phyloP scores from a whole-genome alignment of 2,329 filamentous ascomycete species.

The Trichophyton equinum region DNA sequence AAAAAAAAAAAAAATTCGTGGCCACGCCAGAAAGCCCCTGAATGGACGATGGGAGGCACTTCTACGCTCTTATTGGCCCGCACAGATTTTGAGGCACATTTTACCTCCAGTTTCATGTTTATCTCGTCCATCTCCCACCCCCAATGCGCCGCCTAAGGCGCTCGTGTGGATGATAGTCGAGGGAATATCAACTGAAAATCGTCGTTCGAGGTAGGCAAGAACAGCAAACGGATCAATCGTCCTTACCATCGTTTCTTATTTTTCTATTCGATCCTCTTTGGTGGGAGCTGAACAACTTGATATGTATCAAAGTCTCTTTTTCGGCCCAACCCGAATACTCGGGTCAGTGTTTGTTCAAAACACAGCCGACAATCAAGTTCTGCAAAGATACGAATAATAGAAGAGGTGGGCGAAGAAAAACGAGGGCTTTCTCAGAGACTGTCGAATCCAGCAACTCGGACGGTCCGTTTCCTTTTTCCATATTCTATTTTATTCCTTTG shows the following conservation, averaged over 20 bases:
- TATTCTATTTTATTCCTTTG: neutral
- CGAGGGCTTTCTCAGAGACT: neutral
- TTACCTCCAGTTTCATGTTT: neutral
- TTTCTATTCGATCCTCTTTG: no score
- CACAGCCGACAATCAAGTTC: neutral
- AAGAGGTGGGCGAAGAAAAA: neutral
- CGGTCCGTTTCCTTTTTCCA: neutral
- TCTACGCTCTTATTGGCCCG: neutral
- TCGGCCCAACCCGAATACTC: neutral
- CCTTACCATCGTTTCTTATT: neutral
- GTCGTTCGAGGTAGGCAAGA: neutral
- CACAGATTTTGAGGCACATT: neutral
- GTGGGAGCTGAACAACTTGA: neutral
- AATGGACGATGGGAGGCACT: neutral
- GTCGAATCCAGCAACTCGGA: neutral
- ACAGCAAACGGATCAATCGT: neutral
- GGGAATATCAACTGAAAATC: neutral
- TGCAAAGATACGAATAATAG: neutral
- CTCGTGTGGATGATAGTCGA: neutral
- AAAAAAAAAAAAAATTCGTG: neutral
- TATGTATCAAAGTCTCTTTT: conserved; percentile 1
- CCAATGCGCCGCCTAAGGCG: neutral
- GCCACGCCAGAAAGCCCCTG: neutral
- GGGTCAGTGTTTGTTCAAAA: conserved; percentile 1
- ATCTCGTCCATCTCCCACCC: neutral